Percentiles rank a stretch among this genome's conserved stretches.
phyloP scores from a whole-genome alignment of 768 basidiomycete genomes.

The Chalciporus piperatus region DNA sequence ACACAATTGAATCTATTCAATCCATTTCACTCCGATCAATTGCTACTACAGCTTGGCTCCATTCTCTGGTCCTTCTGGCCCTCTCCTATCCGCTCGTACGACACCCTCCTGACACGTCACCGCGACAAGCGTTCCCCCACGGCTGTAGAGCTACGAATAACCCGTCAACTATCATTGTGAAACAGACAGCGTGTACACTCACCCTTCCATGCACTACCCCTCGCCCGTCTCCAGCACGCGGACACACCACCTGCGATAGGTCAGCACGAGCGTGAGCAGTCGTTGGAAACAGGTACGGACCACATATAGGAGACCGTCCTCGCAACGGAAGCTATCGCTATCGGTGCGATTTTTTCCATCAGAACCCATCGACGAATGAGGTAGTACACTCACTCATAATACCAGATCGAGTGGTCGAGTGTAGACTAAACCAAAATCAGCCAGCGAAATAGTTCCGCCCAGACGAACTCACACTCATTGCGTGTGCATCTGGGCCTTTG shows the following conservation, averaged over 20 bases:
- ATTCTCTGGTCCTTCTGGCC: too few species aligned
- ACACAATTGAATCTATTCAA: too few species aligned
- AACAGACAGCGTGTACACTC: conserved; percentile 21
- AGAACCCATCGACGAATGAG: neutral
- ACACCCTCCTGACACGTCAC: conserved; percentile 81
- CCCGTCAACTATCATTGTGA: neutral
- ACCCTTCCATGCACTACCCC: conserved; percentile 72
- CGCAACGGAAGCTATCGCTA: conserved; percentile 73
- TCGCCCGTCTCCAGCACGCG: conserved; percentile 62
- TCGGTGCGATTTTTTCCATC: conserved; percentile 3
- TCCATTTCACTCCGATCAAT: neutral
- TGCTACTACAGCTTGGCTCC: conserved; percentile 33
- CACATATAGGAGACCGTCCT: conserved; percentile 78
- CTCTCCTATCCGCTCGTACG: conserved; percentile 55
- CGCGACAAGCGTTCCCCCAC: conserved; percentile 63
- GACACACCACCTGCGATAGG: conserved; percentile 53
- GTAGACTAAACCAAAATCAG: conserved; percentile 41
- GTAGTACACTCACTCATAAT: conserved; percentile 56
- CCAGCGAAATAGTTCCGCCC: neutral
- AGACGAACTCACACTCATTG: conserved; percentile 57
- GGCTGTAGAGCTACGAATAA: conserved; percentile 60
- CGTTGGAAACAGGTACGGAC: conserved; percentile 37
- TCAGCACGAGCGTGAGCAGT: neutral
- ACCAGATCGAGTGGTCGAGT: conserved; percentile 78
- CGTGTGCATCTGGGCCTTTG: conserved; percentile 47